Evolutionary conservation across 1,139 yeast species (phyloP).

Genomic region (Diutina ranongensis): DNA sequence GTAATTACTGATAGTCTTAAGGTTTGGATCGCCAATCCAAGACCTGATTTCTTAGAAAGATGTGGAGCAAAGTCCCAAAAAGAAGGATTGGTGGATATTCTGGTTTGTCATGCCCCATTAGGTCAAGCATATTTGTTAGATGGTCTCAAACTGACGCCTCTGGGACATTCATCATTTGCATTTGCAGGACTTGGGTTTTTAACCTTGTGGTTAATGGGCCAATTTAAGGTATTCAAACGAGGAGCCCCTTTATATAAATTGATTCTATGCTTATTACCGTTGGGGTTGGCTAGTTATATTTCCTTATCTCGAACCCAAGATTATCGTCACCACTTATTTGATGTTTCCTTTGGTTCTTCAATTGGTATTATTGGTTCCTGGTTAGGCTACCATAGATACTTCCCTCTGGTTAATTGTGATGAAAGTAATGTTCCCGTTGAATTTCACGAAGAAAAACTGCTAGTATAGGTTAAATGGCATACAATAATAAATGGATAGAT

Average conservation of each 20-base stretch:
- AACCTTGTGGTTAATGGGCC: slow-evolving; percentile 8
- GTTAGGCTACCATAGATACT: slow-evolving; percentile 5
- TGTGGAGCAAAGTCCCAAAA: slow-evolving; percentile 8
- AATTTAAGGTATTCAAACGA: not conserved
- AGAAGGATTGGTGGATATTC: slow-evolving; percentile 6
- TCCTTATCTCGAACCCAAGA: slow-evolving; percentile 9
- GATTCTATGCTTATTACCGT: slow-evolving; percentile 3
- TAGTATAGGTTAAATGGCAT: not conserved
- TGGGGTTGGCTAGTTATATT: slow-evolving; percentile 8
- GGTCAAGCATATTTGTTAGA: slow-evolving; percentile 7
- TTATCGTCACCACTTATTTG: slow-evolving; percentile 9
- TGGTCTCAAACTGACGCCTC: slow-evolving; percentile 9
- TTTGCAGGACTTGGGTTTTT: slow-evolving; percentile 8
- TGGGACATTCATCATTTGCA: slow-evolving; percentile 8
- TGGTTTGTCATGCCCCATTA: slow-evolving; percentile 8
- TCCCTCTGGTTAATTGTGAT: not conserved
- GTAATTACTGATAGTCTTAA: slow-evolving; percentile 8
- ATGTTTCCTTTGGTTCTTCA: slow-evolving; percentile 7
- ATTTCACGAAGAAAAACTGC: not conserved
- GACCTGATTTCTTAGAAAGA: slow-evolving; percentile 8
- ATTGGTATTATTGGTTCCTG: slow-evolving; percentile 7
- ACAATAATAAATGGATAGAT: not conserved
- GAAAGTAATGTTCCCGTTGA: not conserved
- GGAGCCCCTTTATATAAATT: not conserved
- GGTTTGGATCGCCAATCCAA: slow-evolving; percentile 9